phyloP scores from a whole-genome alignment of 257 asterid genomes.

The Handroanthus guayacan region DNA sequence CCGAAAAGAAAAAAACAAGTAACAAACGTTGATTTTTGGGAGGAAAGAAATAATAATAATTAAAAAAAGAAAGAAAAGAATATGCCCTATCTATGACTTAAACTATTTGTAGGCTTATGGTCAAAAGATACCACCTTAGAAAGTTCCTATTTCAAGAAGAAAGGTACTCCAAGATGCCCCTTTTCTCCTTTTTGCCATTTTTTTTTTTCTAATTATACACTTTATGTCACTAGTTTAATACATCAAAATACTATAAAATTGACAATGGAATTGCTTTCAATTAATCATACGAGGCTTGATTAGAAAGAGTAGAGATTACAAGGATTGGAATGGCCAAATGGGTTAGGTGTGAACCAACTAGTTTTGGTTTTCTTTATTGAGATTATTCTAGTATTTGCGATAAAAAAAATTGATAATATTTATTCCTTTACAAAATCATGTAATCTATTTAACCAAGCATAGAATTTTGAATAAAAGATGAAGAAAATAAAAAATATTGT shows the following conservation, averaged over 20 bases:
- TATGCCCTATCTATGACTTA: background rate
- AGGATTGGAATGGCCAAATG: background rate
- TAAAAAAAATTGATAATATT: too few species aligned
- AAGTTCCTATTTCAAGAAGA: conserved; percentile 7
- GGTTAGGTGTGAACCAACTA: background rate
- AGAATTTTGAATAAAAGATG: too few species aligned
- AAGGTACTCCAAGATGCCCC: background rate
- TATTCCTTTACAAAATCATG: too few species aligned
- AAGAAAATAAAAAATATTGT: too few species aligned
- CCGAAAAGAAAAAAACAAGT: background rate
- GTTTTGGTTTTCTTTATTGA: too few species aligned
- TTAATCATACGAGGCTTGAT: background rate
- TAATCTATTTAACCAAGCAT: too few species aligned
- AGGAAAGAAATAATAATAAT: too few species aligned
- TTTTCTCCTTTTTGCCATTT: background rate
- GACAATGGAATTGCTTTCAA: background rate
- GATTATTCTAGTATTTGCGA: too few species aligned
- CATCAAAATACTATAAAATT: background rate
- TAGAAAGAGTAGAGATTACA: too few species aligned
- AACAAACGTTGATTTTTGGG: background rate
- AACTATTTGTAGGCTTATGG: background rate
- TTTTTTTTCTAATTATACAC: background rate
- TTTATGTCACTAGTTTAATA: background rate
- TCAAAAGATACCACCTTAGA: background rate
- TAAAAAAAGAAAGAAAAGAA: too few species aligned